Base-by-base conservation (phyloP, 2,329 filamentous ascomycete genomes). In the Fusarium equiseti region DNA sequence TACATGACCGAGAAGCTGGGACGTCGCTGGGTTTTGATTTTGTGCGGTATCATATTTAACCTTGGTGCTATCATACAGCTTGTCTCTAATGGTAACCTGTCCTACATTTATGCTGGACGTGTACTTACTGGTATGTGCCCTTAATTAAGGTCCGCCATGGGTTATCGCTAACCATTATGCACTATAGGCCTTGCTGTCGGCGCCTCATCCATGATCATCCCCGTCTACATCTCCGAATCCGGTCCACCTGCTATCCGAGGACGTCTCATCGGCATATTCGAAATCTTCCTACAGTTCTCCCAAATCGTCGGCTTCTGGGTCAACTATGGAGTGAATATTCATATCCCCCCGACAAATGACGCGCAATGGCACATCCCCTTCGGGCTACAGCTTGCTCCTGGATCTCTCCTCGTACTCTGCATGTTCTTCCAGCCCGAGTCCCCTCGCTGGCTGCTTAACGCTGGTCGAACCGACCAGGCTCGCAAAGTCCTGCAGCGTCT, bases 201-300 rank as follows among this genome's bases (percentile, higher is more conserved):
- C 18, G 48, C 56, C 15, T 59, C 56, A 1, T 59, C 63, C n/a
- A 63, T 63, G 32, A 63, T 66, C 12, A 53, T 66, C 3, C 63
- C 63, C 4, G 61, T 66, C n/a, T 66, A 64, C 15, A 59, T 66
- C 12, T 62, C 63, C 6, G 63, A 66, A 27, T 66, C 53, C n/a
- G 51, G 48, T 3, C 63, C 63, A 11, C 43, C 60, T 6, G 54
- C 62, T 8, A 64, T 66, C 13, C 45, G 63, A n/a, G 63, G 63
- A 32, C 52, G 63, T 24, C 32, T 66, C 3, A 48, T 66, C 5
- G 63, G 63, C 35, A 66, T 59, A 24, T 66, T 66, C 18, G 63
- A 66, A 22, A 66, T 66, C 5, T 52, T 66, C 27, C 45, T 66
- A 1, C 63, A 66, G 20, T 49, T 63, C 4, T 63, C 60, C 4